Conservation (phyloP, 371 early-diverging fungal genomes). For the Mucor plumbeus region DNA sequence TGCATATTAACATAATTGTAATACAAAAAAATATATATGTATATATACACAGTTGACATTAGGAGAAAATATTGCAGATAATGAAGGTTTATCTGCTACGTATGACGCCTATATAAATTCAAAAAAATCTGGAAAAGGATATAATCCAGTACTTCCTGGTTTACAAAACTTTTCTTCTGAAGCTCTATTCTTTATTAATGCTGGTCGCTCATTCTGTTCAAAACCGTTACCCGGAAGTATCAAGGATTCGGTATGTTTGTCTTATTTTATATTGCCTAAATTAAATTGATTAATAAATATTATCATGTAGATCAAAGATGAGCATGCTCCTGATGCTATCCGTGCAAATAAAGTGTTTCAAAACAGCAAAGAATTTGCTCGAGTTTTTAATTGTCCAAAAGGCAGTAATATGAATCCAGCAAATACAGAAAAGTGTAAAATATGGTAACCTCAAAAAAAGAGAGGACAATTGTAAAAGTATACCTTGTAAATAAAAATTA, state of each 20-base stretch:
- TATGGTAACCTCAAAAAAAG: conserved; percentile 39
- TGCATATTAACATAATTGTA: background rate
- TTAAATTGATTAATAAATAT: background rate
- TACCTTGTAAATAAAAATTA: background rate
- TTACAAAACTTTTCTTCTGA: conserved; percentile 37
- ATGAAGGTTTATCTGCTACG: conserved; percentile 63
- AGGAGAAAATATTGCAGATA: conserved; percentile 80
- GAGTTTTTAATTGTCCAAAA: conserved; percentile 57
- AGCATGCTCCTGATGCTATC: conserved; percentile 53
- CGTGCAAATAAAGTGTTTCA: conserved; percentile 62
- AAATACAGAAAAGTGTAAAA: conserved; percentile 35
- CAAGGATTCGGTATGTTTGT: conserved; percentile 23
- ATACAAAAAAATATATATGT: too few species aligned
- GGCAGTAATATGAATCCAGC: conserved; percentile 55
- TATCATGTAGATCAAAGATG: conserved; percentile 33
- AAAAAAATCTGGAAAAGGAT: conserved; percentile 33
- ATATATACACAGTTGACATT: conserved; percentile 57
- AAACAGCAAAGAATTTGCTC: conserved; percentile 61
- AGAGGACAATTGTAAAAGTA: background rate
- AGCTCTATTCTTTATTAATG: conserved; percentile 53
- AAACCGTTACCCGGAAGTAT: conserved; percentile 32
- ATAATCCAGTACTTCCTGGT: conserved; percentile 31
- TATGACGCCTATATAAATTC: conserved; percentile 47
- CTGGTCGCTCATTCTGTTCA: conserved; percentile 49
- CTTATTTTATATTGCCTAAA: background rate